These are phyloP conservation scores for Lippia alba DNA, from an alignment of 305 asterid genomes.

Conservation along the genomic window DNA sequence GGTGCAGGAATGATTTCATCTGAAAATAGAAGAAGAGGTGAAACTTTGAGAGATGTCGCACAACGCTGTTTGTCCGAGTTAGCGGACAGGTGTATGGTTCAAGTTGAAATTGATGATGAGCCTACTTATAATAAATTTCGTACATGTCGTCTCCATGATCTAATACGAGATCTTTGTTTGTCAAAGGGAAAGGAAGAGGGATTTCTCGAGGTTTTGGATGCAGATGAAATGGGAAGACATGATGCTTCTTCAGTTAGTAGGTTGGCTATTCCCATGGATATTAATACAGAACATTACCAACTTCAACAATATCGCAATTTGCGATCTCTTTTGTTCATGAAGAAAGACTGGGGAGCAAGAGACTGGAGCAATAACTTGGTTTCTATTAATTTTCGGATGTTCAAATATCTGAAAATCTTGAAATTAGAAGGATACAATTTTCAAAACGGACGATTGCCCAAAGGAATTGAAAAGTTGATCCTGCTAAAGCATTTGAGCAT, in stretches of 20 bases:
- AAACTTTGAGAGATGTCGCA: constrained; percentile 1
- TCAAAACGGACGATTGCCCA: not conserved
- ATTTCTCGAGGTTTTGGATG: not conserved
- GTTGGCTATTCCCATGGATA: not conserved
- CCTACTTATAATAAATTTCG: not conserved
- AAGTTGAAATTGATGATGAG: not conserved
- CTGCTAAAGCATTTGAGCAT: not conserved
- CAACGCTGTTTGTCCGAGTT: not conserved
- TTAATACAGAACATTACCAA: not conserved
- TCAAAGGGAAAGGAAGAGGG: not conserved
- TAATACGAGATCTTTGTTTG: not conserved
- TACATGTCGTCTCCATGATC: not conserved
- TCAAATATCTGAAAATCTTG: not conserved
- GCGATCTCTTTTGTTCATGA: not conserved
- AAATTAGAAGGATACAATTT: not conserved
- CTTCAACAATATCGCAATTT: not conserved
- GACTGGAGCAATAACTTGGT: not conserved
- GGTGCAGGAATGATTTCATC: constrained; percentile 1
- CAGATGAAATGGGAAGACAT: not conserved
- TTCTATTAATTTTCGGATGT: not conserved
- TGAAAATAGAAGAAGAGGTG: not conserved
- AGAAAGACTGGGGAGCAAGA: not conserved
- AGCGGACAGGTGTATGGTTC: not conserved
- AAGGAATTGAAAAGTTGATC: not conserved
- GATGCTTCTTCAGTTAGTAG: not conserved